Conservation (phyloP, 2,329 filamentous ascomycete species). For the Epichloe uncinata region DNA sequence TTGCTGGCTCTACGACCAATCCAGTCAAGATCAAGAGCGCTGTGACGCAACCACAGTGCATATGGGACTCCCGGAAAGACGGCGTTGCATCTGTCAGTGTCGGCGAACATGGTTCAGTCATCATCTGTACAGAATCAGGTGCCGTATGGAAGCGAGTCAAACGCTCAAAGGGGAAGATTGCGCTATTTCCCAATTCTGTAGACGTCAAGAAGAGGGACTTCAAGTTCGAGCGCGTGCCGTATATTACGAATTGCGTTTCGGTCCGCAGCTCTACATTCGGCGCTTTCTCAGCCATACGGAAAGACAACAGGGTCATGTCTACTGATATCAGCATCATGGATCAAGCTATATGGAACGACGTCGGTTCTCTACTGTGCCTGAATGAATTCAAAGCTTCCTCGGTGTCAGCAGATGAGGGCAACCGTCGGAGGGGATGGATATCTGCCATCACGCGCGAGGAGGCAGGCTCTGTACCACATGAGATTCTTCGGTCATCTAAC, state of each 20-base stretch:
- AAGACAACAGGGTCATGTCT: slow-evolving; percentile 70
- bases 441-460: slow-evolving; percentile 26
- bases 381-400: slow-evolving; percentile 38
- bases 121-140: slow-evolving; percentile 83
- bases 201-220: slow-evolving; percentile 70
- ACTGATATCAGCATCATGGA: slow-evolving; percentile 53
- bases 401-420: slow-evolving; percentile 13
- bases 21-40: slow-evolving; percentile 80
- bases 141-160: slow-evolving; percentile 87
- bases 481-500: slow-evolving; percentile 48
- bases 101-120: slow-evolving; percentile 86
- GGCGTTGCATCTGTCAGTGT: slow-evolving; percentile 78
- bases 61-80: slow-evolving; percentile 83
- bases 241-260: slow-evolving; percentile 69
- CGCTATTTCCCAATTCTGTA: slow-evolving; percentile 29
- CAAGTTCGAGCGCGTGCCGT: slow-evolving; percentile 86
- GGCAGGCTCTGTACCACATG: slow-evolving; percentile 35
- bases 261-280: slow-evolving; percentile 84
- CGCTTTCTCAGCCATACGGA: slow-evolving; percentile 75
- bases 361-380: slow-evolving; percentile 58
- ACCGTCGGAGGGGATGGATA: slow-evolving; percentile 28
- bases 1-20: slow-evolving; percentile 71
- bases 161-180: slow-evolving; percentile 65
- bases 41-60: slow-evolving; percentile 61
- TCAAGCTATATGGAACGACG: slow-evolving; percentile 60